phyloP scores from a whole-genome alignment of 1,284 basidiomycete genomes.

The Lentinula novae-zelandiae region DNA sequence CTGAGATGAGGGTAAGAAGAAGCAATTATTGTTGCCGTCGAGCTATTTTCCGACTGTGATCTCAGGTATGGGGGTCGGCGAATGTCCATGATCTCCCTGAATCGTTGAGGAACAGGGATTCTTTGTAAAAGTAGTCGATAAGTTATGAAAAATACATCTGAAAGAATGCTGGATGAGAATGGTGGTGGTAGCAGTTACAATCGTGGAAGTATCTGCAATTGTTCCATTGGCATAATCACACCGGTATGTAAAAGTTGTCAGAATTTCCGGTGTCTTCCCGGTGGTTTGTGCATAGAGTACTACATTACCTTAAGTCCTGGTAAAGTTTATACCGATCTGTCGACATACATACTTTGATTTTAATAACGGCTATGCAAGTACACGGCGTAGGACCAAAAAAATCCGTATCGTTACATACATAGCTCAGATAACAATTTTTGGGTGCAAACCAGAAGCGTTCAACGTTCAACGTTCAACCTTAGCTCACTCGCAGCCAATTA shows the following conservation, averaged over 20 bases:
- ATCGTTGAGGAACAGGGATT: not conserved
- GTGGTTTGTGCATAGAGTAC: not conserved
- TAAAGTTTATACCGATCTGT: not conserved
- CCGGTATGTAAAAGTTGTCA: not conserved
- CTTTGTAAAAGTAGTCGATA: not conserved
- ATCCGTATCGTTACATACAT: too few species aligned
- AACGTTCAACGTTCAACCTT: too few species aligned
- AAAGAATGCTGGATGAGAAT: not conserved
- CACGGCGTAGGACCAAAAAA: not conserved
- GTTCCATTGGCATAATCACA: not conserved
- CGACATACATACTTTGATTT: not conserved
- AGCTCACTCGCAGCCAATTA: not conserved
- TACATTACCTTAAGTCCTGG: not conserved
- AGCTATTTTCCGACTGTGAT: slow-evolving; percentile 9
- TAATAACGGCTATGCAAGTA: not conserved
- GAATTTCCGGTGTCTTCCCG: not conserved
- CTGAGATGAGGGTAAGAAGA: not conserved
- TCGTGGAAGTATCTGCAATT: not conserved
- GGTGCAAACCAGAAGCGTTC: too few species aligned
- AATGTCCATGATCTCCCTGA: not conserved
- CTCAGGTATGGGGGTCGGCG: slow-evolving; percentile 3
- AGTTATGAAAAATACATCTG: slow-evolving; percentile 1
- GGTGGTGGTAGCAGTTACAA: not conserved
- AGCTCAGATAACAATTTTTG: too few species aligned
- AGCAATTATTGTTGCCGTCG: not conserved